Base-by-base conservation (phyloP, 768 basidiomycete genomes). In the Lentinula lateritia region DNA sequence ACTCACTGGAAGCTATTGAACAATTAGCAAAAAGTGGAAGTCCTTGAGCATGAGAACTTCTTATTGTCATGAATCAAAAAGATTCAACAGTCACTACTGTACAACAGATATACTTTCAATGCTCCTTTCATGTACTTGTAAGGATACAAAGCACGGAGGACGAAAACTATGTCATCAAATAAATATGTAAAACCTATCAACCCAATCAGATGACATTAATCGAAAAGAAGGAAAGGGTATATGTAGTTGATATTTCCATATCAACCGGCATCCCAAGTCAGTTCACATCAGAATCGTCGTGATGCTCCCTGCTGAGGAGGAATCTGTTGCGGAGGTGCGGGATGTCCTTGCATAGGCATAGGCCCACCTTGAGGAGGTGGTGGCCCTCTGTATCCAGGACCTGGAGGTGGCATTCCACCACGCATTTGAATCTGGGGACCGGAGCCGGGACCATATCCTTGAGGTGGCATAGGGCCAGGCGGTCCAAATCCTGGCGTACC, bases 361-460 rank as follows among this genome's bases (percentile, higher is more conserved):
- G 56, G 56, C 10, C 48, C 60, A 36, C 70, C 74, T 61, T 73
- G 73, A 13, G 59, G 72, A 23, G 71, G 73, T 4, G 68, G 70
- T 0, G 41, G 70, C 53, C 74, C 68, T 38, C 64, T 53, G 41
- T 59, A 63, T 15, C 60, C 60, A 56, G 45, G 60, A 42, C 41
- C 42, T 56, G 68, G 71, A 16, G 68, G 70, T 4, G 65, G 67
- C 59, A 63, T 61, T 39, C 48, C 36, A 12, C 73, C 73, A 50
- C 73, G 75, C 52, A 55, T 71, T 70, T 62, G 73, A 69, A 34
- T 71, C 75, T 23, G 63, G 61, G 56, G 73, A 34, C 64, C 65
- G 58, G 66, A 66, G 9, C 63, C 66, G 55, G 56, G 32, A 58
- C 68, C 65, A 62, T 66, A 55, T 65, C 71, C 54, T 57, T 63